Evolutionary conservation across 495 filamentous ascomycete genomes (phyloP).

Genomic region (Aspergillus nidulans): DNA sequence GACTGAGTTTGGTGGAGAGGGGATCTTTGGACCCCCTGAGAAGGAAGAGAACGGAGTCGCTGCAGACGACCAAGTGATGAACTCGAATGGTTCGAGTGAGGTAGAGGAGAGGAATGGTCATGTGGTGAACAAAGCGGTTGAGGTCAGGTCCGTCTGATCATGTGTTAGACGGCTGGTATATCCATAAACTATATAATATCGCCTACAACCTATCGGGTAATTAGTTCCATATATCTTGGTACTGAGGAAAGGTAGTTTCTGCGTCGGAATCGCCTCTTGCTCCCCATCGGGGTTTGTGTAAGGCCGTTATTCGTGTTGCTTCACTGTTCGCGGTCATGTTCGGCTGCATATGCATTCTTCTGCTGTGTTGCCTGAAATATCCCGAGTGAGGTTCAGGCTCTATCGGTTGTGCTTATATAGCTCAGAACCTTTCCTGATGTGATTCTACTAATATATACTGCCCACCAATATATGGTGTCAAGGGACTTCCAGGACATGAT

Average conservation of each 20-base stretch:
- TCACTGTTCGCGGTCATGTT: no score
- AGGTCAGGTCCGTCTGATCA: background rate
- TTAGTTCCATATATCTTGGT: no score
- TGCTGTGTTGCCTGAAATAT: background rate
- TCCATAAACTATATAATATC: no score
- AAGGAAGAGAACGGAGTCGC: background rate
- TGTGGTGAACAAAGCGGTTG: background rate
- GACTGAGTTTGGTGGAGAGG: constrained; percentile 65
- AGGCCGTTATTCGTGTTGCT: no score
- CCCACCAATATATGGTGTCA: no score
- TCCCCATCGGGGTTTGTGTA: background rate
- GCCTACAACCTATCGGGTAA: no score
- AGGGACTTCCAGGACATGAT: background rate
- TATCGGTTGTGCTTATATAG: background rate
- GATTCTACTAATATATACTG: no score
- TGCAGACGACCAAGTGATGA: background rate
- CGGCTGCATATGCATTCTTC: no score
- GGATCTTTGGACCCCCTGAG: constrained; percentile 29
- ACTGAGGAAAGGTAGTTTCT: no score
- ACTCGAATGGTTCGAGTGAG: background rate
- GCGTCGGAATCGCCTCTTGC: no score
- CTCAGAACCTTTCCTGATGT: background rate
- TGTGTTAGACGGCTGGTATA: background rate
- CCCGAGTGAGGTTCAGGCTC: background rate
- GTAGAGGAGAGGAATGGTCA: background rate